Conservation (phyloP, 106 monocot species). For the Chionographis japonica region DNA sequence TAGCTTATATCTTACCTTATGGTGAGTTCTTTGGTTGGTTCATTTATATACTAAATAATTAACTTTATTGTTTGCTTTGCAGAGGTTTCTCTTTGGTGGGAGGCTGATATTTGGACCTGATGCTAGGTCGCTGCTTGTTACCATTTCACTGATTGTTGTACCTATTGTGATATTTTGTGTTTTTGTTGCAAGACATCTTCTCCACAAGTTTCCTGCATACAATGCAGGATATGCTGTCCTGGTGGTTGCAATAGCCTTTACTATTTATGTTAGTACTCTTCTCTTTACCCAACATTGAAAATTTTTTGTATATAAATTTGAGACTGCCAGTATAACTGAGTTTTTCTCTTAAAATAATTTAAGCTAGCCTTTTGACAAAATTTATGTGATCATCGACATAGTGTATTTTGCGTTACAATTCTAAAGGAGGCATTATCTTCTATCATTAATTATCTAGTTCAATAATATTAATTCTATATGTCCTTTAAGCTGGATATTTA, state of each 20-base stretch:
- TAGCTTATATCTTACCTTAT: background rate
- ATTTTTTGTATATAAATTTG: no score
- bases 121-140: slow-evolving; percentile 51
- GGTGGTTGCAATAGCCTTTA: slow-evolving; percentile 49
- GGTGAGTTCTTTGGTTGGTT: background rate
- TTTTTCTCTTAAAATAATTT: no score
- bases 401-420: no score
- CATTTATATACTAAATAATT: background rate
- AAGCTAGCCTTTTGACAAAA: no score
- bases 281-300: background rate
- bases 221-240: slow-evolving; percentile 76
- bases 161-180: slow-evolving; percentile 74
- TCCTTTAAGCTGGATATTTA: no score
- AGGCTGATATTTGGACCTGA: slow-evolving; percentile 75
- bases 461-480: no score
- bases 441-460: no score
- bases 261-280: slow-evolving; percentile 57
- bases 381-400: no score
- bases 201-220: slow-evolving; percentile 45
- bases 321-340: no score
- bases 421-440: no score
- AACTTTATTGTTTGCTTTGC: slow-evolving; percentile 15
- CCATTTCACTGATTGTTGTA: slow-evolving; percentile 61
- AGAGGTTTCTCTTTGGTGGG: slow-evolving; percentile 63
- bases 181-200: slow-evolving; percentile 73